These are phyloP conservation scores for Beauveria asiatica DNA, from an alignment of 2,329 filamentous ascomycete genomes.

Conservation along the genomic window DNA sequence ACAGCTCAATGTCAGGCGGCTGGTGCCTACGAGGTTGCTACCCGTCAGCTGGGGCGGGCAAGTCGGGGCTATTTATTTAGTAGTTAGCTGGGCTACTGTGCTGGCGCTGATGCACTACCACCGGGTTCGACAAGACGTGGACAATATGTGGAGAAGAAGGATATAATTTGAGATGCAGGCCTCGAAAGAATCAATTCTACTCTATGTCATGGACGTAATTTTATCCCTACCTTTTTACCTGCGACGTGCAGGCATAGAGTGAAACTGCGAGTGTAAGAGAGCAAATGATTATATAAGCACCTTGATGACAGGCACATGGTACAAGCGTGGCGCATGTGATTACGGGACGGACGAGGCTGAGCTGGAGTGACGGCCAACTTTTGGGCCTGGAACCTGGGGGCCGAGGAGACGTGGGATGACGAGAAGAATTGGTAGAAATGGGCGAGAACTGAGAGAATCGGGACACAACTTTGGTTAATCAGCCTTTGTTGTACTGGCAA, in stretches of 20 bases:
- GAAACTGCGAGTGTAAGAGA: neutral
- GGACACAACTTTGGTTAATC: too few species aligned
- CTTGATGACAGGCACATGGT: too few species aligned
- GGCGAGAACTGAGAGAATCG: too few species aligned
- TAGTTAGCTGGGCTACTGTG: neutral
- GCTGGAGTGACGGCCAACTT: neutral
- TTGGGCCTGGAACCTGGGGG: neutral
- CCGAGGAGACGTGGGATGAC: neutral
- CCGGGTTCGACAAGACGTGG: too few species aligned
- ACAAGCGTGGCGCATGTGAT: constrained; percentile 6
- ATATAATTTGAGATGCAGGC: too few species aligned
- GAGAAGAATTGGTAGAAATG: neutral
- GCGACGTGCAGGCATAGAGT: neutral
- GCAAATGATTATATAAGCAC: neutral
- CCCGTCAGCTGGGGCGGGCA: neutral
- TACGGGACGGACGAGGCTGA: neutral
- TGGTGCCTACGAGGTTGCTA: neutral
- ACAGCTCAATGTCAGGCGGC: neutral
- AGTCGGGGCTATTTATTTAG: neutral
- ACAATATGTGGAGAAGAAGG: too few species aligned
- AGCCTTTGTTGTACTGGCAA: too few species aligned
- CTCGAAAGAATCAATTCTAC: too few species aligned
- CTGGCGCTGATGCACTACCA: neutral
- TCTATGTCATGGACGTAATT: too few species aligned
- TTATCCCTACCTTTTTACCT: too few species aligned